Evolutionary conservation across 2,329 filamentous ascomycete genomes (phyloP), one percentile per base, ranked within the genome.

Genomic region (Calonectria multiphialidica): DNA sequence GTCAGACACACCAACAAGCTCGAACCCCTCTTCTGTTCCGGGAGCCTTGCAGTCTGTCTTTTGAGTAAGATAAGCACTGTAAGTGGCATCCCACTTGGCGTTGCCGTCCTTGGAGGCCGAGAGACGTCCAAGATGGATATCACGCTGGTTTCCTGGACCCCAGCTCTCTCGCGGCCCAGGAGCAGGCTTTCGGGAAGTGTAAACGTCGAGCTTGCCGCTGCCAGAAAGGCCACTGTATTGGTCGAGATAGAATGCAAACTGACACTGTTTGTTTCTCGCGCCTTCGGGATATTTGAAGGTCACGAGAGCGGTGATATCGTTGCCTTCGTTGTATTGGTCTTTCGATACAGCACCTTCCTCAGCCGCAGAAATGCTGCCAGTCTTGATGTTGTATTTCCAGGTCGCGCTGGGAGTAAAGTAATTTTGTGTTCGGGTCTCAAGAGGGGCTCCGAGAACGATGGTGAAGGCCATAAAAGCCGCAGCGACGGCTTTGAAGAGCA

Each of bases 281-380:
- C n/a, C 67, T 12, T 61, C 49, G 64, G 76, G 75, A 69, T 80
- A 80, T 33, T 74, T 75, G 68, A 80, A 80, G 57, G 77, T 79
- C 42, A 79, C 33, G 30, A 81, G 79, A 45, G 78, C 73, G 40
- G 76, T 80, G 71, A 74, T 68, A 70, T 81, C 78, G 40, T 76
- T 64, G 53, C 76, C 74, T 3, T 42, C 35, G 69, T 80, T 77
- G 66, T 66, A 61, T 44, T 72, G 55, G 12, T 55, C 68, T 62
- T 79, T 78, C 28, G 37, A 69, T 18, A 79, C 68, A 13, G 44
- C 33, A 15, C 68, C 72, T 8, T 30, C 18, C 1, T 40, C 53
- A 2, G 42, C 53, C 25, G 15, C 28, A n/a, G 59, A 55, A 62
- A 78, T 77, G 71, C 76, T 68, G 40, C 78, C 78, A 40, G 49